Percentiles rank a stretch among this genome's conserved stretches.
phyloP scores from a whole-genome alignment of 2,329 filamentous ascomycete species.

The Colletotrichum acutatum region DNA sequence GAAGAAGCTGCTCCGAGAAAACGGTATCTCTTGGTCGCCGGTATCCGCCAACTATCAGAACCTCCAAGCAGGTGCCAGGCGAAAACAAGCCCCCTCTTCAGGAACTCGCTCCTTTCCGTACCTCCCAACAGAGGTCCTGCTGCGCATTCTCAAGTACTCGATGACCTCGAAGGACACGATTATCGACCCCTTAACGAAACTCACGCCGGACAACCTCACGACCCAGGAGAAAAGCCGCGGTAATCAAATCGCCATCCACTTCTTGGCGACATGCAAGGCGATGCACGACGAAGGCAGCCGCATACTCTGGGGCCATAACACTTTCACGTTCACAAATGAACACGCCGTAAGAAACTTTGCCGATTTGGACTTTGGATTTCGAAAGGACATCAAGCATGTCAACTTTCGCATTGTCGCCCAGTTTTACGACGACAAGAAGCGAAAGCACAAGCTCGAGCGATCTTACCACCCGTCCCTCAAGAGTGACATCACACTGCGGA shows the following conservation, averaged over 20 bases:
- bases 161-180: slow-evolving; percentile 61
- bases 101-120: slow-evolving; percentile 47
- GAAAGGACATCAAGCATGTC: slow-evolving; percentile 56
- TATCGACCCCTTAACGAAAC: slow-evolving; percentile 62
- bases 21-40: slow-evolving; percentile 62
- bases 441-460: slow-evolving; percentile 52
- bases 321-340: slow-evolving; percentile 65
- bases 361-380: slow-evolving; percentile 54
- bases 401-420: slow-evolving; percentile 65
- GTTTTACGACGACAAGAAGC: slow-evolving; percentile 63
- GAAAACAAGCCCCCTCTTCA: slow-evolving; percentile 41
- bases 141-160: slow-evolving; percentile 63
- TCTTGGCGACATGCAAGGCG: slow-evolving; percentile 62
- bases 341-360: slow-evolving; percentile 60
- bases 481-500: slow-evolving; percentile 53
- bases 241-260: slow-evolving; percentile 63
- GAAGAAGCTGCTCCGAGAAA: slow-evolving; percentile 63
- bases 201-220: slow-evolving; percentile 56
- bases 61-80: slow-evolving; percentile 34
- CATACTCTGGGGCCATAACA: slow-evolving; percentile 63
- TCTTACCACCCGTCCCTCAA: slow-evolving; percentile 56
- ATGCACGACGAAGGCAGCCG: slow-evolving; percentile 61
- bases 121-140: slow-evolving; percentile 63
- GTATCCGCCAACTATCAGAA: slow-evolving; percentile 45
- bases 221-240: slow-evolving; percentile 53